Conservation (phyloP, 148 eudicot genomes). For the Vaccinium darrowii region DNA sequence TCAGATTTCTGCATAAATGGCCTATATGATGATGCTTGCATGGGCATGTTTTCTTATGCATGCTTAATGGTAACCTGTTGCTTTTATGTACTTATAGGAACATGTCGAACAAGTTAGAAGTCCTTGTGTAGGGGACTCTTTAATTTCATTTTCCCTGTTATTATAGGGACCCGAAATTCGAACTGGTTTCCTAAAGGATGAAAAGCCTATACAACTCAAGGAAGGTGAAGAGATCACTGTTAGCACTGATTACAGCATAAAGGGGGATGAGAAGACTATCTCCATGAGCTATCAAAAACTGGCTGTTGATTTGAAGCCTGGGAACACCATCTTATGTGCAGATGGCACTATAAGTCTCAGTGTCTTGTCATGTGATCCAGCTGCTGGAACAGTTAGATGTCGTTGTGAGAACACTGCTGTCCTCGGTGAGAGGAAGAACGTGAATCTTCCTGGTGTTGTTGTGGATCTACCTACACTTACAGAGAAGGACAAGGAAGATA, state of each 20-base stretch:
- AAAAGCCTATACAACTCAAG: conserved; percentile 52
- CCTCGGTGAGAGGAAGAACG: conserved; percentile 67
- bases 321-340: conserved; percentile 61
- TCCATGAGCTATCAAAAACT: conserved; percentile 68
- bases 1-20: neutral
- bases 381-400: conserved; percentile 62
- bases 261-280: conserved; percentile 52
- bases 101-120: neutral
- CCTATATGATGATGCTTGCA: neutral
- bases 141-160: neutral
- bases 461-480: conserved; percentile 77
- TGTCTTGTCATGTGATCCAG: conserved; percentile 59
- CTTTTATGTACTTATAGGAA: neutral
- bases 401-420: conserved; percentile 62
- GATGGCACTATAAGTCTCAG: conserved; percentile 68
- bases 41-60: neutral
- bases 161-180: conserved; percentile 77
- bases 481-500: conserved; percentile 73
- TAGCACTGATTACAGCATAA: conserved; percentile 50
- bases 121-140: neutral
- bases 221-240: conserved; percentile 66
- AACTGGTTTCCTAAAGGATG: conserved; percentile 68
- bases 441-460: conserved; percentile 69
- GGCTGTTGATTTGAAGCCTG: conserved; percentile 62
- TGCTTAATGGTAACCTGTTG: neutral